Evolutionary conservation across 768 basidiomycete species (phyloP).

Genomic region (Phlebiopsis flavidoalba): DNA sequence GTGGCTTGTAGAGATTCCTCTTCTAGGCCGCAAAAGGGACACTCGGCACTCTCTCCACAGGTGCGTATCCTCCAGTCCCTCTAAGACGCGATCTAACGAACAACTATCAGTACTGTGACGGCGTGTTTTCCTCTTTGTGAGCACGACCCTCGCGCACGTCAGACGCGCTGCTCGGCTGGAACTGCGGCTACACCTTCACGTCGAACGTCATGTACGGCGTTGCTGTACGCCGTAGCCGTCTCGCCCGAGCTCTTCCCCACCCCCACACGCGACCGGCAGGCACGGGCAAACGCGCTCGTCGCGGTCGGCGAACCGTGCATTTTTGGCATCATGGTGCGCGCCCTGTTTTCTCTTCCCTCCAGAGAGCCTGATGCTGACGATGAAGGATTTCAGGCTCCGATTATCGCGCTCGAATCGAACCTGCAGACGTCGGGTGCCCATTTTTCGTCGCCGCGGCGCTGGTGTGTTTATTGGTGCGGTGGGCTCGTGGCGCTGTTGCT

Average conservation of each 20-base stretch:
- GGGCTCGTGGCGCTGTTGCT: slow-evolving; percentile 47
- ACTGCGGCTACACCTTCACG: slow-evolving; percentile 53
- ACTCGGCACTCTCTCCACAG: slow-evolving; percentile 40
- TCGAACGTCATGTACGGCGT: slow-evolving; percentile 54
- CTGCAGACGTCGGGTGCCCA: slow-evolving; percentile 45
- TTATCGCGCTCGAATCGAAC: slow-evolving; percentile 46
- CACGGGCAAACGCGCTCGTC: slow-evolving; percentile 50
- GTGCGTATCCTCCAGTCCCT: slow-evolving; percentile 29
- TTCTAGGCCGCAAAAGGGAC: slow-evolving; percentile 38
- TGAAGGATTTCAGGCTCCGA: slow-evolving; percentile 46
- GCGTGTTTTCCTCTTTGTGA: slow-evolving; percentile 50
- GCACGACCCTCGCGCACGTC: slow-evolving; percentile 48
- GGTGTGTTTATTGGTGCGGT: slow-evolving; percentile 44
- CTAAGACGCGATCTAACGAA: slow-evolving; percentile 6
- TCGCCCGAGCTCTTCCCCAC: slow-evolving; percentile 49
- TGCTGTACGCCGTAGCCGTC: slow-evolving; percentile 31
- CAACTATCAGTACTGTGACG: slow-evolving; percentile 37
- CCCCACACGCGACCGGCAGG: slow-evolving; percentile 41
- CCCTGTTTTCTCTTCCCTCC: too few species aligned
- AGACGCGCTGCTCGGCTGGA: slow-evolving; percentile 50
- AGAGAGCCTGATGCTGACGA: too few species aligned
- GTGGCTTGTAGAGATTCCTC: slow-evolving; percentile 44
- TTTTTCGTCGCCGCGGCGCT: slow-evolving; percentile 49
- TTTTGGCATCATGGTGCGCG: slow-evolving; percentile 52
- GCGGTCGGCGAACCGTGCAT: slow-evolving; percentile 46